Conservation (phyloP, 257 asterid genomes). For the Galeopsis tetrahit region DNA sequence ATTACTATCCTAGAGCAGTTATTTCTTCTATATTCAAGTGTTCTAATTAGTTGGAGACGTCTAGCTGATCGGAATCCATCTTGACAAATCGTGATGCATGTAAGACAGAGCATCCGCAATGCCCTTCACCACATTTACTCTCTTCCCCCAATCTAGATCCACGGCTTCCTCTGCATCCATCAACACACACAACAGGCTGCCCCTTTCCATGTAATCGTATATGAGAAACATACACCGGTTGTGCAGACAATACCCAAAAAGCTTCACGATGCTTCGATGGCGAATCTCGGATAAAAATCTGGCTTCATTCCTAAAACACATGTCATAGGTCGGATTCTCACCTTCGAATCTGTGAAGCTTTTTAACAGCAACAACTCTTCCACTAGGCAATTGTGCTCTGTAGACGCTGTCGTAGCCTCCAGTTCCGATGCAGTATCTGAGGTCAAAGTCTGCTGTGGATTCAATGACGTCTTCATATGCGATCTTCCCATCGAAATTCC, state of each 20-base stretch:
- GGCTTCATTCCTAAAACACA: background rate
- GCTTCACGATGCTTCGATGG: background rate
- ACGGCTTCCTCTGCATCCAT: background rate
- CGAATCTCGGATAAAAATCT: background rate
- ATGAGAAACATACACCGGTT: background rate
- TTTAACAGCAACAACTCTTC: background rate
- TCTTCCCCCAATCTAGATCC: background rate
- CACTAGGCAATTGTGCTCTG: background rate
- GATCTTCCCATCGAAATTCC: background rate
- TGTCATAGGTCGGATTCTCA: background rate
- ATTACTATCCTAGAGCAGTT: too few relatives aligned
- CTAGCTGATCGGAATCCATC: too few relatives aligned
- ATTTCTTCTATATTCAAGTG: too few relatives aligned
- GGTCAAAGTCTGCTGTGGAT: background rate
- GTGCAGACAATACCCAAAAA: background rate
- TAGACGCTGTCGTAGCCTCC: background rate
- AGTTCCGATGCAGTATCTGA: background rate
- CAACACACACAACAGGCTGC: background rate
- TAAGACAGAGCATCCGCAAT: too few relatives aligned
- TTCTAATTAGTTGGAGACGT: too few relatives aligned
- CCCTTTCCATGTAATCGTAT: background rate
- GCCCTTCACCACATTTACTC: too few relatives aligned
- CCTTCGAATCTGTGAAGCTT: background rate
- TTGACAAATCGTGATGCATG: too few relatives aligned
- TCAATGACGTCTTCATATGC: background rate